Base-by-base conservation (phyloP, 176 grass and related monocot genomes). In the Ensete ventricosum region DNA sequence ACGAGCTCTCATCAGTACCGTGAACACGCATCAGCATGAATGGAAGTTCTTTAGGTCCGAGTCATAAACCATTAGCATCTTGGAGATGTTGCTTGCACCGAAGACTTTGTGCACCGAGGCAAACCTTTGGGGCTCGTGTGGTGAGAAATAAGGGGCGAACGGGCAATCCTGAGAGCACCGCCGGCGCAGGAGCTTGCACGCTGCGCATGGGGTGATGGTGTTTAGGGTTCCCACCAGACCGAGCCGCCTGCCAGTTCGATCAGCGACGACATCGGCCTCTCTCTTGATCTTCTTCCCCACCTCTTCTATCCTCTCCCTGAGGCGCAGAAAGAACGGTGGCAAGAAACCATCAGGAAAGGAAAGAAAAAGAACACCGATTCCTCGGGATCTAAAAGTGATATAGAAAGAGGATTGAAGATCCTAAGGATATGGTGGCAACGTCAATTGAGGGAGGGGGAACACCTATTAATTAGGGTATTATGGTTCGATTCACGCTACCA, bases 81-180 rank as follows among this genome's bases (percentile, higher is more conserved):
- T 98, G 84, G 94, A 98, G 82, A 98, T 86, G 62, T 98, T 98
- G 90, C 88, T 93, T 64, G 90, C 90, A 53, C 95, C 95, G 78
- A 98, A 98, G 73, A 98, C 86, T 81, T 85, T 91, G 84, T 93
- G 95, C 54, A 98, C 95, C 10, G 88, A 87, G 58, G 88, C 90
- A 79, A 98, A 98, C 70, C 91, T 93, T 67, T 93, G 86, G 72
- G 94, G 95, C 26, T 98, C 90, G 23, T 89, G 88, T 24, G 95
- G 95, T 12, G 95, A 87, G 86, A 98, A 98, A 81, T 98, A 93
- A 62, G 95, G 88, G 23, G 84, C 83, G 88, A 98, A 98, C 73
- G 90, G 90, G 80, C 95, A 98, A 53, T 98, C 90, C 27, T 85
- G 90, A 14, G 88, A 77, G 72, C 94, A 98, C 55, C 94, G 90